Percentiles rank a stretch among this genome's conserved stretches.
Evolutionary conservation across 495 filamentous ascomycete genomes (phyloP).

Genomic region (Aspergillus carlsbadensis): DNA sequence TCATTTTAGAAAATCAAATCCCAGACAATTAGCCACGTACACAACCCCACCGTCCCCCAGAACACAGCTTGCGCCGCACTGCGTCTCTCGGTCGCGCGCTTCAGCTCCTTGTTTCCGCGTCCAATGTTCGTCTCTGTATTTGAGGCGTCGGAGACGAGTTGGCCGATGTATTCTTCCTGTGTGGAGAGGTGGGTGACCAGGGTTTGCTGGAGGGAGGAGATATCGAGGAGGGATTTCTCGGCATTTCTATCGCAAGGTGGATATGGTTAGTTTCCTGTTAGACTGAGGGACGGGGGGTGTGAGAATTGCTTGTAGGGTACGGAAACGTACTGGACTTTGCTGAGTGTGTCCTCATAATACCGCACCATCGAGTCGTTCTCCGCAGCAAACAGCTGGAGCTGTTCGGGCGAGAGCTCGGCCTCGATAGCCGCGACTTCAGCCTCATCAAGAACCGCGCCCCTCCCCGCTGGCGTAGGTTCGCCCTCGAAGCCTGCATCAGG

Average conservation of each 20-base stretch:
- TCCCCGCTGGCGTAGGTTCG: constrained; percentile 1
- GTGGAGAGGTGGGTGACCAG: constrained; percentile 79
- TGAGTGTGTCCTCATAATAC: constrained; percentile 86
- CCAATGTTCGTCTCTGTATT: constrained; percentile 82
- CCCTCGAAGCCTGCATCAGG: neutral
- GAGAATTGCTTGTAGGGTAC: neutral
- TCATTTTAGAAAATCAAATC: constrained; percentile 77
- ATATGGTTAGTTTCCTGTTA: neutral
- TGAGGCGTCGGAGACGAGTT: constrained; percentile 81
- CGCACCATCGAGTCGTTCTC: constrained; percentile 91
- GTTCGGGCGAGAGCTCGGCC: constrained; percentile 70
- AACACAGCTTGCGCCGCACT: constrained; percentile 90
- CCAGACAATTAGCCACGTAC: constrained; percentile 82
- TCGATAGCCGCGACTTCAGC: constrained; percentile 51
- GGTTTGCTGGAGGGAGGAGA: constrained; percentile 86
- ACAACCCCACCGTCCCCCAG: constrained; percentile 79
- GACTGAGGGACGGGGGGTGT: neutral
- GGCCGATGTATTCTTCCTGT: constrained; percentile 83
- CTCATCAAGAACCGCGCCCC: constrained; percentile 33
- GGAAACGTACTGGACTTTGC: constrained; percentile 80
- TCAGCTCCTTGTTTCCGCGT: constrained; percentile 86
- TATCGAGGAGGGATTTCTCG: constrained; percentile 88
- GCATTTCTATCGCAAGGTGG: constrained; percentile 62
- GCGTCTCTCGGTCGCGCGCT: constrained; percentile 73
- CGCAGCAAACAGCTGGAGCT: constrained; percentile 87